A percentile compares a stretch with the other conserved stretches of the same genome.
Evolutionary conservation across 805 yeast genomes (phyloP).

Genomic region (Ogataea zsoltii): DNA sequence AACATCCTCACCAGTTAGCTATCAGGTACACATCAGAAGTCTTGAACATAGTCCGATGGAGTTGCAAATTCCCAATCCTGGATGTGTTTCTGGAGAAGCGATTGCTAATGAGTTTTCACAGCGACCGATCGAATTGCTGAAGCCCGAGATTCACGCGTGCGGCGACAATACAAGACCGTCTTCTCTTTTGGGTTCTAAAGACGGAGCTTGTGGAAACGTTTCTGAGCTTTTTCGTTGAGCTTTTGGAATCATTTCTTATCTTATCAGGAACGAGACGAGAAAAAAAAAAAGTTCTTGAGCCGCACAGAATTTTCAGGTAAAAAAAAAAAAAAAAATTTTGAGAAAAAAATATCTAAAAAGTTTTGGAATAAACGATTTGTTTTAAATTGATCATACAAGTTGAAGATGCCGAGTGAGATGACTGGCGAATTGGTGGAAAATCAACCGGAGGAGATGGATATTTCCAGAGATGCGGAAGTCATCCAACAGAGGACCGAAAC

Average conservation of each 20-base stretch:
- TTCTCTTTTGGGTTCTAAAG: constrained; percentile 6
- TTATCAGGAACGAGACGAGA: background rate
- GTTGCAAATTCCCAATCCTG: background rate
- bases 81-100: background rate
- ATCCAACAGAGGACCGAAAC: too few species aligned
- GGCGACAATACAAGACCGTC: background rate
- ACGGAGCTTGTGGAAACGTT: constrained; percentile 6
- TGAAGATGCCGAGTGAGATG: too few species aligned
- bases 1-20: background rate
- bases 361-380: background rate
- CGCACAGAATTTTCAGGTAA: background rate
- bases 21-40: background rate
- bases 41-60: constrained; percentile 2
- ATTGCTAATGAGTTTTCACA: background rate
- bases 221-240: constrained; percentile 4
- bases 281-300: constrained; percentile 3
- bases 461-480: too few species aligned
- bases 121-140: background rate
- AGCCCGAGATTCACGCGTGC: background rate
- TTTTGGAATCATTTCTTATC: constrained; percentile 1
- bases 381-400: too few species aligned
- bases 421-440: too few species aligned
- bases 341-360: background rate
- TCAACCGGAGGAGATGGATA: too few species aligned
- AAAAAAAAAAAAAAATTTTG: background rate